Percentiles rank a stretch among this genome's conserved stretches.
Evolutionary conservation across 495 filamentous ascomycete species (phyloP).

Genomic region (Cenococcum geophilum): DNA sequence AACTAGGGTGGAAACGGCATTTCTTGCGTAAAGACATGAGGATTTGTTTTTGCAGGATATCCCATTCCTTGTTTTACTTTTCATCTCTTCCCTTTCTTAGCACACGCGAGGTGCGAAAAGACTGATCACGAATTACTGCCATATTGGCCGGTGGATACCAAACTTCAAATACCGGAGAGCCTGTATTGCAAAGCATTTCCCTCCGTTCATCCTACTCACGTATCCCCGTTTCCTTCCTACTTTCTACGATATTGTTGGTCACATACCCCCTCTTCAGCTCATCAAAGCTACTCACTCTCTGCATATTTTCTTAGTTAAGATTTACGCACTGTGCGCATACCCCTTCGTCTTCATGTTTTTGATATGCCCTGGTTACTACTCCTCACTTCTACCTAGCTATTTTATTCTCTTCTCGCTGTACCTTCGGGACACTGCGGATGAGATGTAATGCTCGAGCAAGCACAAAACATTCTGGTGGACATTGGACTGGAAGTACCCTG

Average conservation of each 20-base stretch:
- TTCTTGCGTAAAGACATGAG: neutral
- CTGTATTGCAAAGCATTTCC: neutral
- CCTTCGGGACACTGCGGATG: neutral
- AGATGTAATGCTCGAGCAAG: neutral
- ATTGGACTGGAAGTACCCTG: neutral
- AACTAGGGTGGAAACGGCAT: neutral
- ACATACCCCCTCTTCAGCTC: neutral
- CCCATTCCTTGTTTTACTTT: neutral
- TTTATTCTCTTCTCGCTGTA: neutral
- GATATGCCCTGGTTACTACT: neutral
- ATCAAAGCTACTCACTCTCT: neutral
- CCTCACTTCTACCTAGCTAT: neutral
- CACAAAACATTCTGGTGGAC: neutral
- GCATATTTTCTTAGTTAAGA: neutral
- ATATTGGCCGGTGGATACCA: neutral
- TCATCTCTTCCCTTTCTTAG: neutral
- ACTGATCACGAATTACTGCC: neutral
- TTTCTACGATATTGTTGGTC: neutral
- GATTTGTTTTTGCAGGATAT: constrained; percentile 1
- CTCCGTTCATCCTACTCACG: neutral
- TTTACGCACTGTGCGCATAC: neutral
- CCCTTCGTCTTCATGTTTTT: constrained; percentile 3
- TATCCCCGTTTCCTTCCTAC: neutral
- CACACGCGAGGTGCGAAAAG: neutral
- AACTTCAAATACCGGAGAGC: neutral